These are phyloP conservation scores for Cercospora beticola DNA, from an alignment of 2,329 filamentous ascomycete genomes.

Conservation along the genomic window DNA sequence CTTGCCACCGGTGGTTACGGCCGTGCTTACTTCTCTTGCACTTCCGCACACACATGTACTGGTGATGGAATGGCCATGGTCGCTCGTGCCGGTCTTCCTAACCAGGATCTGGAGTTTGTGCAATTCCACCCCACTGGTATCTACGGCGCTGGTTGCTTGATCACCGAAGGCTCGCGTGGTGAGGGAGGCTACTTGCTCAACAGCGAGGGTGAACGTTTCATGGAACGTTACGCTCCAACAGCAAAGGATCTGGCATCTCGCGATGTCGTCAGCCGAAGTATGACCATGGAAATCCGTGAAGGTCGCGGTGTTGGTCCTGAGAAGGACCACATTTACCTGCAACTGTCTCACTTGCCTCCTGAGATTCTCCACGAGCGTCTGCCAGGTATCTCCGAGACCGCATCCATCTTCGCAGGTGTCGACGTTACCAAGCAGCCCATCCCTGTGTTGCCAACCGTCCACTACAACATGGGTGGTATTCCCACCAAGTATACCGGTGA, in stretches of 20 bases:
- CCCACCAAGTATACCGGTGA: conserved; percentile 97
- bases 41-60: conserved; percentile 95
- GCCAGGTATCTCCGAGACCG: conserved; percentile 97
- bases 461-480: conserved; percentile 99
- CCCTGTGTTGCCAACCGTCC: conserved; percentile 90
- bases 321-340: conserved; percentile 98
- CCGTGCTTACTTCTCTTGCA: conserved; percentile 97
- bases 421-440: conserved; percentile 97
- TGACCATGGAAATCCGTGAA: conserved; percentile 97
- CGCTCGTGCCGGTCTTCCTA: conserved; percentile 91
- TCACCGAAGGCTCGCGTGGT: conserved; percentile 95
- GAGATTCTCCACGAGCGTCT: conserved; percentile 94
- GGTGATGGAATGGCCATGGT: conserved; percentile 99
- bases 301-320: conserved; percentile 95
- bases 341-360: conserved; percentile 89
- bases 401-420: conserved; percentile 93
- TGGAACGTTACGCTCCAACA: conserved; percentile 97
- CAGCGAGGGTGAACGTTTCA: conserved; percentile 97
- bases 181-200: conserved; percentile 98
- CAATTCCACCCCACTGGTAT: conserved; percentile 99
- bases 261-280: conserved; percentile 94
- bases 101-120: conserved; percentile 99
- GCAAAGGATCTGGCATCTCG: conserved; percentile 96
- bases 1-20: conserved; percentile 96
- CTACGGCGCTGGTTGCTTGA: conserved; percentile 96